Conservation (phyloP, 2,329 filamentous ascomycete genomes). For the Rutstroemia sp. region DNA sequence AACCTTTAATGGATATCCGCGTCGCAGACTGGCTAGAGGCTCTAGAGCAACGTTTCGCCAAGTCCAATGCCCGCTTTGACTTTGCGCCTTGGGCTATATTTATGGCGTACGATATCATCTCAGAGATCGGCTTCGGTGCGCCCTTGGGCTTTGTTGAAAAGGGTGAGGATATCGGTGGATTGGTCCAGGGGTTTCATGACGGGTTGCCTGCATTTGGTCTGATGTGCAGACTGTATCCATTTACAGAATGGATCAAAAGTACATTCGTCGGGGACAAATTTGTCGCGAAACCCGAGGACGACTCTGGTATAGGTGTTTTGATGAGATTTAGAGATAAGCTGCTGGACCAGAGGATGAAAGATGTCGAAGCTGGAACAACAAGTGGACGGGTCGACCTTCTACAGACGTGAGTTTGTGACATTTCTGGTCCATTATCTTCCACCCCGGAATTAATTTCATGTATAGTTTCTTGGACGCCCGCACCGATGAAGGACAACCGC, state of each 20-base stretch:
- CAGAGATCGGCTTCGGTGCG: slow-evolving; percentile 47
- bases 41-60: slow-evolving; percentile 39
- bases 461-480: background rate
- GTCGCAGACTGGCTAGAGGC: slow-evolving; percentile 43
- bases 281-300: background rate
- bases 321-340: slow-evolving; percentile 5
- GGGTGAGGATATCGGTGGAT: slow-evolving; percentile 43
- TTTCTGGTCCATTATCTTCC: background rate
- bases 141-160: slow-evolving; percentile 48
- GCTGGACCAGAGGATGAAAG: background rate
- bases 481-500: background rate
- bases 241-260: slow-evolving; percentile 46
- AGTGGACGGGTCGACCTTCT: background rate
- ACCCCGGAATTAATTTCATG: background rate
- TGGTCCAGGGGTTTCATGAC: slow-evolving; percentile 48
- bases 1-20: slow-evolving; percentile 45
- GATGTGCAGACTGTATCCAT: slow-evolving; percentile 42
- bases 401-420: background rate
- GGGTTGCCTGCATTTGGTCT: background rate
- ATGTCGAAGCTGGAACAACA: background rate
- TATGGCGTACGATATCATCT: slow-evolving; percentile 48
- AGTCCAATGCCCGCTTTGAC: slow-evolving; percentile 40
- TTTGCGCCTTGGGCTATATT: slow-evolving; percentile 46
- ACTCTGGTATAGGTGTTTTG: slow-evolving; percentile 3
- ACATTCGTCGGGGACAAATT: slow-evolving; percentile 37